These are phyloP conservation scores for Cucurbita maxima DNA, from an alignment of 306 rosid genomes.

Conservation along the genomic window DNA sequence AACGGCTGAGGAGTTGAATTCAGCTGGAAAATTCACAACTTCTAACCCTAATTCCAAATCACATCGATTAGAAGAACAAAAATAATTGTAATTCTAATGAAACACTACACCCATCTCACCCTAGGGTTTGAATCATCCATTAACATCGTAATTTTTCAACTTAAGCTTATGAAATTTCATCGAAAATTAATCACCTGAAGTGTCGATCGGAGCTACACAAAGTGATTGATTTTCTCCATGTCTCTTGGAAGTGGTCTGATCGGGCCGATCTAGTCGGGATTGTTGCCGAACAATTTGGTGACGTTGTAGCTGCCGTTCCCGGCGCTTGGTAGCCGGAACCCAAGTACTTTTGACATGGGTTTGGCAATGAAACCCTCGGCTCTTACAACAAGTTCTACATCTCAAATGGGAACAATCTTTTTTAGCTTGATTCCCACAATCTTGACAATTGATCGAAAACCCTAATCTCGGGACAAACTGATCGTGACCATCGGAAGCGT, in stretches of 20 bases:
- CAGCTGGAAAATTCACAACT: constrained; percentile 41
- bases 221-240: constrained; percentile 18
- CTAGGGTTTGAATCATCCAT: no score
- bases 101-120: not conserved
- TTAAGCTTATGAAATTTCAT: no score
- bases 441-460: constrained; percentile 49
- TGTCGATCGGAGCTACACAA: not conserved
- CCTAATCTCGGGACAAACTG: constrained; percentile 27
- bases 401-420: constrained; percentile 47
- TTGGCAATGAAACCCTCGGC: constrained; percentile 63
- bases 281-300: not conserved
- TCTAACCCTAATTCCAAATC: constrained; percentile 43
- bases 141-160: no score
- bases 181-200: constrained; percentile 22
- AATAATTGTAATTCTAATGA: no score
- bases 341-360: constrained; percentile 70
- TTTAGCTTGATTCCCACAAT: constrained; percentile 65
- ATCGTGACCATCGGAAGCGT: constrained; percentile 26
- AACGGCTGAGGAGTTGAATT: constrained; percentile 42
- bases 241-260: constrained; percentile 14
- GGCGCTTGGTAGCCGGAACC: constrained; percentile 64
- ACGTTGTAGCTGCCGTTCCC: constrained; percentile 32
- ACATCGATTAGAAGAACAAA: not conserved
- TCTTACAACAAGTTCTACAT: constrained; percentile 61
- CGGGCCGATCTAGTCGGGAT: not conserved